Evolutionary conservation across 1,139 yeast species (phyloP).

Genomic region (Taphrina wiesneri): DNA sequence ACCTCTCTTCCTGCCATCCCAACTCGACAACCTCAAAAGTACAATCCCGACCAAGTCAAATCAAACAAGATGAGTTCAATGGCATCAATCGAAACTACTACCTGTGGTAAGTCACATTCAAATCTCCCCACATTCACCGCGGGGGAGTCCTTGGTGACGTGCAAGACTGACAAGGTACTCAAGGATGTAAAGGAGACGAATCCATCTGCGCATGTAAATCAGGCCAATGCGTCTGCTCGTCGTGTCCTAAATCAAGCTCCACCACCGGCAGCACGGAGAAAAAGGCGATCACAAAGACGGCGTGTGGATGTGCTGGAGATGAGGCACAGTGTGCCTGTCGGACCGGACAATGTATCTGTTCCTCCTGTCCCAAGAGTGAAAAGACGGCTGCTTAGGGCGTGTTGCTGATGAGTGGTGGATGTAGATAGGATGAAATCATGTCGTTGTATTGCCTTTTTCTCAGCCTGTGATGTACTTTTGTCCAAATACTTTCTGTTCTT

Average conservation of each 20-base stretch:
- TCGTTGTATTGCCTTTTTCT: too few relatives aligned
- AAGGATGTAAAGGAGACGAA: constrained; percentile 30
- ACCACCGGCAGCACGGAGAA: not conserved
- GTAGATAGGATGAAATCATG: not conserved
- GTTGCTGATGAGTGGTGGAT: too few relatives aligned
- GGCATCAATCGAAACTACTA: constrained; percentile 17
- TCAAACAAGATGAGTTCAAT: not conserved
- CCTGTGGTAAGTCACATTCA: constrained; percentile 15
- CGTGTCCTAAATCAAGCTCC: constrained; percentile 7
- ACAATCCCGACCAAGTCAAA: not conserved
- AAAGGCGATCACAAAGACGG: constrained; percentile 1
- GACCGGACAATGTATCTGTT: constrained; percentile 21
- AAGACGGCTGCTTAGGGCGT: constrained; percentile 7
- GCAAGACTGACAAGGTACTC: constrained; percentile 5
- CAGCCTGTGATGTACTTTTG: too few relatives aligned
- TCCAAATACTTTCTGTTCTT: too few relatives aligned
- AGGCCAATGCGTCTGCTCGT: constrained; percentile 30
- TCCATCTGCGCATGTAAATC: constrained; percentile 28
- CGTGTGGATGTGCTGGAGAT: constrained; percentile 27
- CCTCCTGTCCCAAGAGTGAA: constrained; percentile 15
- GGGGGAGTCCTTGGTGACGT: too few relatives aligned
- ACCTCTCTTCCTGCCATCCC: too few relatives aligned
- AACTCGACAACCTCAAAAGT: too few relatives aligned
- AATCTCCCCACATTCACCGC: too few relatives aligned
- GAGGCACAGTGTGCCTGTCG: constrained; percentile 21